A percentile compares a stretch with the other conserved stretches of the same genome.
Conservation (phyloP, 345 rosid species). For the Pugionium cornutum region DNA sequence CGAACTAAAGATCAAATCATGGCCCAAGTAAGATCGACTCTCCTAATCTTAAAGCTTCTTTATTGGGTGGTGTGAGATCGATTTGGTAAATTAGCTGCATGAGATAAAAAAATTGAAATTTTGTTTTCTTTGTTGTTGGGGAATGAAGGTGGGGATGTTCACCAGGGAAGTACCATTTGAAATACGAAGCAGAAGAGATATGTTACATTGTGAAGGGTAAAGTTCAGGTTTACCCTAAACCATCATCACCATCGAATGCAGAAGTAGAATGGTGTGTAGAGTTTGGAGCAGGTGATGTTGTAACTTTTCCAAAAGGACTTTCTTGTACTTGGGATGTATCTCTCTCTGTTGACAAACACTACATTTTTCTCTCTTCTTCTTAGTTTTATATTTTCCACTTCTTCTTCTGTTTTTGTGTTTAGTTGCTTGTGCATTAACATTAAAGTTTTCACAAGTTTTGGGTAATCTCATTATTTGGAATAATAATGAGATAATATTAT, state of each 20-base stretch:
- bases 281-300: constrained; percentile 95
- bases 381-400: background rate
- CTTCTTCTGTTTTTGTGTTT: background rate
- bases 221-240: constrained; percentile 70
- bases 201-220: constrained; percentile 79
- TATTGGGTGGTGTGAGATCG: background rate
- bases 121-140: background rate
- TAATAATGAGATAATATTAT: too few species aligned
- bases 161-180: constrained; percentile 80
- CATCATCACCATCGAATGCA: constrained; percentile 37
- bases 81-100: background rate
- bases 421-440: background rate
- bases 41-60: background rate
- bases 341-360: constrained; percentile 79
- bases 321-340: constrained; percentile 95
- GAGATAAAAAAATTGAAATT: background rate
- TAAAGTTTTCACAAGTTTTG: background rate
- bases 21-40: constrained; percentile 76
- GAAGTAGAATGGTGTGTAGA: constrained; percentile 55
- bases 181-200: constrained; percentile 87
- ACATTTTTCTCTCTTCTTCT: constrained; percentile 57
- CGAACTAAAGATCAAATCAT: constrained; percentile 81
- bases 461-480: too few species aligned
- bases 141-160: constrained; percentile 80
- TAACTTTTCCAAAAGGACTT: constrained; percentile 75